phyloP scores from a whole-genome alignment of 2,329 filamentous ascomycete genomes.

The Scytalidium lignicola region DNA sequence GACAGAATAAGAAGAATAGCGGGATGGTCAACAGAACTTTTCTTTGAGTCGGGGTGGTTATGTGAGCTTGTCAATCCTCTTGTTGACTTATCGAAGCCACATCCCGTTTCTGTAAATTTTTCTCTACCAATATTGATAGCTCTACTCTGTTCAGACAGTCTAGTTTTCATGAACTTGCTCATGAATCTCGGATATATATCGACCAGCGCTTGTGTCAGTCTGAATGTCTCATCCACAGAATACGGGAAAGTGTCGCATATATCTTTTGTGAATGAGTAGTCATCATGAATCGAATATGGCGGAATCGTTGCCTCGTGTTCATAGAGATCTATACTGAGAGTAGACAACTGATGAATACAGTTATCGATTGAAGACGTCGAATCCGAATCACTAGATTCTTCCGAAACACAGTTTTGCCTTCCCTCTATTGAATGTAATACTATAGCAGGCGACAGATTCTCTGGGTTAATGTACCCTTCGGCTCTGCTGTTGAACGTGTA shows the following conservation, averaged over 20 bases:
- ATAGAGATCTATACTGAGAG: conserved; percentile 16
- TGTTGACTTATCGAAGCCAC: background rate
- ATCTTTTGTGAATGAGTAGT: background rate
- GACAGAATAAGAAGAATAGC: conserved; percentile 18
- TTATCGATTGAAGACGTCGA: conserved; percentile 1
- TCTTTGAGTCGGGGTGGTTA: background rate
- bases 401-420: background rate
- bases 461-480: background rate
- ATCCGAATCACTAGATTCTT: background rate
- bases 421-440: background rate
- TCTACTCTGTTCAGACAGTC: background rate
- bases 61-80: background rate
- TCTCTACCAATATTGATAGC: background rate
- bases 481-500: background rate
- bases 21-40: conserved; percentile 12
- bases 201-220: conserved; percentile 15
- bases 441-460: no score
- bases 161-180: conserved; percentile 4
- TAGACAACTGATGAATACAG: conserved; percentile 15
- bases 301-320: conserved; percentile 15
- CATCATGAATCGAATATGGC: conserved; percentile 16
- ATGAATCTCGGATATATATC: conserved; percentile 18
- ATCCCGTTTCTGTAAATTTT: background rate
- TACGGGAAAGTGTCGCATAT: background rate
- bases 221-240: conserved; percentile 13